Evolutionary conservation across 1,284 basidiomycete genomes (phyloP).

Genomic region (Earliella scabrosa): DNA sequence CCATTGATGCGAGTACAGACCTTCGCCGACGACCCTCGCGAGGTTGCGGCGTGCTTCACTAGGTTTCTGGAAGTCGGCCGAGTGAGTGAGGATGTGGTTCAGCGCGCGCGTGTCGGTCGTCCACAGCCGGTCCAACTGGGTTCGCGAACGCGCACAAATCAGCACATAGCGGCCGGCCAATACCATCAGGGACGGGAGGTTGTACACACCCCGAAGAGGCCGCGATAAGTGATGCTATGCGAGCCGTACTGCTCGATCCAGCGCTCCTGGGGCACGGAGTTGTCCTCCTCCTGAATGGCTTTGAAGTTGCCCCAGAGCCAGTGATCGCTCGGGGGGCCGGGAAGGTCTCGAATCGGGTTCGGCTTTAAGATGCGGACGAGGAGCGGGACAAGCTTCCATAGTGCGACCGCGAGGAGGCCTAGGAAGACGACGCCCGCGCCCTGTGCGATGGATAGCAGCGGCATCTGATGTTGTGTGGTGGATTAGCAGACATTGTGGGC

Average conservation of each 20-base stretch:
- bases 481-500: background rate
- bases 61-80: conserved; percentile 39
- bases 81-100: conserved; percentile 42
- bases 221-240: conserved; percentile 48
- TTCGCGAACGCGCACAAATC: too few species aligned
- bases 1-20: conserved; percentile 15
- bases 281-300: conserved; percentile 44
- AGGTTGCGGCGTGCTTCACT: conserved; percentile 27
- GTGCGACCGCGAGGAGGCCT: too few species aligned
- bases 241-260: conserved; percentile 62
- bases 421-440: too few species aligned
- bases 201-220: conserved; percentile 48
- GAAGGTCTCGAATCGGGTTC: conserved; percentile 41
- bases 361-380: too few species aligned
- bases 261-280: conserved; percentile 48
- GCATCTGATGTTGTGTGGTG: background rate
- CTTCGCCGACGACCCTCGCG: conserved; percentile 34
- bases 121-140: conserved; percentile 45
- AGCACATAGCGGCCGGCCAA: too few species aligned
- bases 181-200: too few species aligned
- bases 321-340: conserved; percentile 53
- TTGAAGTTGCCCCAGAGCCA: conserved; percentile 58
- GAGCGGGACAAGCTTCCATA: too few species aligned
- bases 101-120: conserved; percentile 40
- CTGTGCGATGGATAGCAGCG: too few species aligned